Evolutionary conservation across 495 filamentous ascomycete species (phyloP), one percentile per base, ranked within the genome.

Genomic region (Astrocystis sublimbata): DNA sequence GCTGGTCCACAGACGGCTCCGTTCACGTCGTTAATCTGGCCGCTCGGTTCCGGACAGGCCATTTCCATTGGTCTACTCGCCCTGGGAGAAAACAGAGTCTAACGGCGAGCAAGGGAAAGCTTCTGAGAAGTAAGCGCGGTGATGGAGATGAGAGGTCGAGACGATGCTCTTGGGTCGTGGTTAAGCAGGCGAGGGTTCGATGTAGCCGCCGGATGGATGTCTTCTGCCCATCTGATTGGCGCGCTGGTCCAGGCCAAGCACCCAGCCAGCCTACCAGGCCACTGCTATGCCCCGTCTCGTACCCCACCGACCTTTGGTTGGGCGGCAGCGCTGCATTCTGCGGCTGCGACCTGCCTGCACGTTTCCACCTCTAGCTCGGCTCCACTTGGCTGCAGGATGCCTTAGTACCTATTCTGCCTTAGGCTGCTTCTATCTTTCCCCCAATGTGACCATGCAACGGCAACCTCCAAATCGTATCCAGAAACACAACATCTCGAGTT

Each of bases 301-400:
- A 28, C 23, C 43, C 31, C 41, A 55, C 61, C 59, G 55, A 19
- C 24, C 43, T 58, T 65, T 59, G 64, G 60, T 64, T 71, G 66
- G 69, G 64, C 67, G 67, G 59, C 46, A 71, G 64, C 35, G 66
- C 53, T 54, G 60, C 66, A 59, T 49, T 43, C 35, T 49, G 56
- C 69, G 69, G 69, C 68, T 71, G 64, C 61, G 51, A 69, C 66
- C 61, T 57, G n/a, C 69, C 30, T n/a, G 36, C 36, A 35, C 43
- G 43, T 19, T 43, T 30, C 41, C 31, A 26, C 4, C 26, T 3
- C 33, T 13, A 6, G 6, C 33, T 36, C 6, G 12, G 17, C 26
- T 30, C 47, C 47, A 47, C 45, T 47, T 47, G 12, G 30, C 45
- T 46, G 21, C 40, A 19, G 15, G 21, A 9, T 4, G 26, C 38